Evolutionary conservation across 306 rosid species (phyloP), one percentile per base, ranked within the genome.

Genomic region (Ochetophila trinervis): DNA sequence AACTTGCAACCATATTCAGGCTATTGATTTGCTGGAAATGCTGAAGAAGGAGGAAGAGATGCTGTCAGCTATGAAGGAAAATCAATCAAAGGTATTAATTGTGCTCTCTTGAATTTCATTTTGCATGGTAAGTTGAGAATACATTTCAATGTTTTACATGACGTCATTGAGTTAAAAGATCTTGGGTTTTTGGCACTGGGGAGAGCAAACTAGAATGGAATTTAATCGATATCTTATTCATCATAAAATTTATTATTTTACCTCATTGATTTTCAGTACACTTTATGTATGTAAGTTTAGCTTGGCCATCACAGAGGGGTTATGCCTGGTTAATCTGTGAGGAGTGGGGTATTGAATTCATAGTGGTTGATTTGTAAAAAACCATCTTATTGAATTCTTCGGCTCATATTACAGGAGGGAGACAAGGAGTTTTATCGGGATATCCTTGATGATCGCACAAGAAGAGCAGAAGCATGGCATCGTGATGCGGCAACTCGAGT

Each of bases 11-110:
- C 36, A 9, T 57, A 14, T 73, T 78, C 85, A 93, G 97, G 85
- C 97, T 24, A 58, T 86, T 34, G 99, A 88, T 84, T 80, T 90
- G 48, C 51, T 88, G 68, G 97, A 94, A 67, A 83, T 88, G 99
- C 82, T 94, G 30, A 88, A 88, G 79, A 88, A 81, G 77, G 99
- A 94, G 73, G 96, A 90, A 36, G 97, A 90, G 66, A 84, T 94
- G 88, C 89, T 94, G 62, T 74, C 82, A 55, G 87, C 93, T 23
- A 72, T 90, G 22, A 90, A 88, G 81, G 90, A 87, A 60, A 90
- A 67, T 72, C 85, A 80, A 66, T 80, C 83, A 20, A 83, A 90
- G 99, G 99, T 89, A 83, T 32, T 65, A 36, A 27, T 45, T 70
- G 30, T 65, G 15, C 23, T 57, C 27, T 22, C 35, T 58, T 12